Evolutionary conservation across 2,329 filamentous ascomycete species (phyloP), one percentile per base, ranked within the genome.

Genomic region (Colletotrichum somersetense): DNA sequence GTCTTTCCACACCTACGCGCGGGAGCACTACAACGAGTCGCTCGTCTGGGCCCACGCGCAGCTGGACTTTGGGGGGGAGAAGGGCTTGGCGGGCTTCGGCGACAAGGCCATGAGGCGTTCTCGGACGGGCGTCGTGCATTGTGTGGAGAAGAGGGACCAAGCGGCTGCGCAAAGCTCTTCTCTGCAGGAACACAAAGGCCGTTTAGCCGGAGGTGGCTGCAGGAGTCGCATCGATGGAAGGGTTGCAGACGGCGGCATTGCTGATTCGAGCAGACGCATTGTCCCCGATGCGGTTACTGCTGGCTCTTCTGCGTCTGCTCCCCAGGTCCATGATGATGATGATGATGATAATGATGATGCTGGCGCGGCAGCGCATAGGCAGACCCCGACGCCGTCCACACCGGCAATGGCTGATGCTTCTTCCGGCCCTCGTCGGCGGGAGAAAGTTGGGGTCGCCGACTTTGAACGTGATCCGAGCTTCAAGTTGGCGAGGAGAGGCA

Each of bases 121-220:
- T 59, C 69, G 66, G 38, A 72, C 69, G 68, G 64, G 52, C 68
- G 69, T 72, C 55, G 66, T 55, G 53, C 53, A 64, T 72, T 33
- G 30, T 40, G 66, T 30, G 58, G 52, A 62, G 57, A 44, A 44
- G 35, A 58, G 50, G 64, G 55, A 52, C 69, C 66, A 57, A 69
- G 69, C 69, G 66, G 40, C 40, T 20, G 48, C 66, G 59, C 69
- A 68, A 55, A 48, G 66, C 30, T 59, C 69, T 52, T 44, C n/a
- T 5, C 61, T 23, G 38, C 53, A 50, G 57, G 65, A 23, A 68
- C 40, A 58, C 30, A 20, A 38, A 44, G 26, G 46, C 30, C 30
- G 16, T 40, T n/a, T 23, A 33, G 46, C n/a, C 53, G 48, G 20
- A 18, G 40, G 26, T 26, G 23, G 30, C 11, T 5, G 42, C 8